phyloP scores from a whole-genome alignment of 2,329 filamentous ascomycete genomes.

The Alternaria alternata region DNA sequence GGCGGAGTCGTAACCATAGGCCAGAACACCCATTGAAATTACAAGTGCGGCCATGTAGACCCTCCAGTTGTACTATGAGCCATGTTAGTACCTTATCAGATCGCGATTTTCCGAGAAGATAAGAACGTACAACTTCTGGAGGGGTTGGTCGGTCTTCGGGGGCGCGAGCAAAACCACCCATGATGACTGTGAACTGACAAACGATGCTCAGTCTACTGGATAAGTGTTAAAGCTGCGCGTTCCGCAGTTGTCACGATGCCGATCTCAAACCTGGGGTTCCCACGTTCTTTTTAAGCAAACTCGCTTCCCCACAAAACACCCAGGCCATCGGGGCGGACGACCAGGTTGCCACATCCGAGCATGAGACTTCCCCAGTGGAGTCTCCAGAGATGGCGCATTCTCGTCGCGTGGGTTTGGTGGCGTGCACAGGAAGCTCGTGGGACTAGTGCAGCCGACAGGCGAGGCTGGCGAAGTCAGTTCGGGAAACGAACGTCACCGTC shows the following conservation, averaged over 20 bases:
- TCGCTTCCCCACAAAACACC: slow-evolving; percentile 31
- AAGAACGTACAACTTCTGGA: slow-evolving; percentile 55
- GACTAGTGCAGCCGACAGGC: slow-evolving; percentile 12
- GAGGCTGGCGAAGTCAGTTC: slow-evolving; percentile 3
- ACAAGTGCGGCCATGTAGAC: slow-evolving; percentile 60
- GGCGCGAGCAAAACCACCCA: slow-evolving; percentile 55
- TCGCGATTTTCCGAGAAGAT: neutral
- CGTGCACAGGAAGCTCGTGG: slow-evolving; percentile 14
- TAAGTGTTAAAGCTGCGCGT: slow-evolving; percentile 6
- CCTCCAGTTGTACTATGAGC: slow-evolving; percentile 57
- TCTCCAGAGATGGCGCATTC: slow-evolving; percentile 24
- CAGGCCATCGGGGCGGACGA: slow-evolving; percentile 18
- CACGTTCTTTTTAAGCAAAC: slow-evolving; percentile 28
- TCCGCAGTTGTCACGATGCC: slow-evolving; percentile 14
- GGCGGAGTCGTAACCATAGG: slow-evolving; percentile 61
- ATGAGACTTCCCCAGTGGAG: slow-evolving; percentile 25
- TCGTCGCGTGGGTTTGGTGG: slow-evolving; percentile 22
- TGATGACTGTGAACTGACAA: slow-evolving; percentile 21
- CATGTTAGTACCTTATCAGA: slow-evolving; percentile 10
- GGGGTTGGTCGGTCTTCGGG: slow-evolving; percentile 65
- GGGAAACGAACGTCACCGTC: neutral
- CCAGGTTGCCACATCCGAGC: slow-evolving; percentile 22
- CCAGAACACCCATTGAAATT: slow-evolving; percentile 57
- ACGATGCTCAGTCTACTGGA: neutral
- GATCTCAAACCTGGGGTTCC: slow-evolving; percentile 33